Percentiles rank a stretch among this genome's conserved stretches.
Conservation (phyloP, 441 rosid genomes). For the Eruca vesicaria region DNA sequence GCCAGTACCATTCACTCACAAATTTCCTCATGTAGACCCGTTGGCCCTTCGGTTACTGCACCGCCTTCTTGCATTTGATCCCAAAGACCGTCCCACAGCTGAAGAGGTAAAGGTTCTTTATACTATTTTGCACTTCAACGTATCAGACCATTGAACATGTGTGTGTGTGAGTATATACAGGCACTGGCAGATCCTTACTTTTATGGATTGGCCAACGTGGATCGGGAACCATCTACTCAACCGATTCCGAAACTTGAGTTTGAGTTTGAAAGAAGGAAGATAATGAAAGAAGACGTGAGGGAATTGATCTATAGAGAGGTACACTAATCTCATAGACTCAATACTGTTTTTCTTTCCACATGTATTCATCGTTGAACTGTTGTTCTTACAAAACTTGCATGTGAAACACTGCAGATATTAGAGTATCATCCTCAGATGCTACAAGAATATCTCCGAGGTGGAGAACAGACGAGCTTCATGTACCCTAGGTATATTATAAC, state of each 20-base stretch:
- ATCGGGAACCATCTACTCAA: conserved; percentile 75
- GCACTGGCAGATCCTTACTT: conserved; percentile 94
- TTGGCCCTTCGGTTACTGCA: conserved; percentile 71
- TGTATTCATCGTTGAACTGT: not conserved
- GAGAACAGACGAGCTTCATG: conserved; percentile 84
- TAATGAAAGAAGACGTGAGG: conserved; percentile 76
- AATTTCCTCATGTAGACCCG: conserved; percentile 75
- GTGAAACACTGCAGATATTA: conserved; percentile 57
- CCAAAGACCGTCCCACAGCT: conserved; percentile 90
- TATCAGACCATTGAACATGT: conserved; percentile 1
- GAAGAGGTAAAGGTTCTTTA: conserved; percentile 59
- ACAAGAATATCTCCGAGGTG: conserved; percentile 78
- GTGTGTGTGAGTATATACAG: conserved; percentile 37
- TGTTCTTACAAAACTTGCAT: conserved; percentile 16
- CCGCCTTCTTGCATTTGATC: conserved; percentile 90
- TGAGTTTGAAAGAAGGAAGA: conserved; percentile 84
- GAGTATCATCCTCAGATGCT: conserved; percentile 99
- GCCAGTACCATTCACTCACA: conserved; percentile 70
- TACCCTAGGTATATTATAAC: conserved; percentile 72
- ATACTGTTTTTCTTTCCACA: not conserved
- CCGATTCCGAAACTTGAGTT: conserved; percentile 92
- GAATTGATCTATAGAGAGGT: conserved; percentile 97
- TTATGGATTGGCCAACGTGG: conserved; percentile 64
- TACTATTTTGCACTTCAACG: not conserved
- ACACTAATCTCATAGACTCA: conserved; percentile 3